phyloP scores from a whole-genome alignment of 2,329 filamentous ascomycete species.

The Dothiorella sarmentorum region DNA sequence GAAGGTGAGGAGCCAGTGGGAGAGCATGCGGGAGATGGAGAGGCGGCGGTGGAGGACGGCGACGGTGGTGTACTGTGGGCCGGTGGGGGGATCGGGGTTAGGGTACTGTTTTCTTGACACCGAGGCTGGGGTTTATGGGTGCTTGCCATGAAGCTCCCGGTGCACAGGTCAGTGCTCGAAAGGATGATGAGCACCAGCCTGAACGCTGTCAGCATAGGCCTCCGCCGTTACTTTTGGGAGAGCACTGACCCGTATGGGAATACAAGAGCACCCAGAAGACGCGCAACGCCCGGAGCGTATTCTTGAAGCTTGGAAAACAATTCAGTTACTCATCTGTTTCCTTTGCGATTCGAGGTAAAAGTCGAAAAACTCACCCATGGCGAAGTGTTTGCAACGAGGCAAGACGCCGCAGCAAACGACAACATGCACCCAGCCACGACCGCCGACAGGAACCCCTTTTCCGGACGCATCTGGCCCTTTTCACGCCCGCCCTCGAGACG shows the following conservation, averaged over 20 bases:
- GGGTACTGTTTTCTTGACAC: not conserved
- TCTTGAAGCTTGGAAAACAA: constrained; percentile 5
- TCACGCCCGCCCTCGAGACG: constrained; percentile 48
- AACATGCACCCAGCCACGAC: constrained; percentile 53
- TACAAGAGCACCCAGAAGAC: constrained; percentile 11
- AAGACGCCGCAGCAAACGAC: constrained; percentile 39
- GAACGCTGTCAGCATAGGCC: not conserved
- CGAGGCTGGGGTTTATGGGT: not conserved
- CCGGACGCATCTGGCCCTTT: constrained; percentile 53
- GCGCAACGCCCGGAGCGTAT: constrained; percentile 12
- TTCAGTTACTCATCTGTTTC: not conserved
- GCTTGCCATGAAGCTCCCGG: constrained; percentile 16
- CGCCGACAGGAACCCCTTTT: constrained; percentile 52
- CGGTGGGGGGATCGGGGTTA: not conserved
- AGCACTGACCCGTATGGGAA: constrained; percentile 16
- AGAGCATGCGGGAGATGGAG: constrained; percentile 34
- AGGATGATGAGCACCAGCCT: constrained; percentile 23
- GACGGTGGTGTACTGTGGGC: constrained; percentile 20
- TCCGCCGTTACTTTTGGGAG: not conserved
- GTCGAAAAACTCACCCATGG: constrained; percentile 13
- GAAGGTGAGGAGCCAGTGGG: constrained; percentile 48
- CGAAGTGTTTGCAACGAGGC: constrained; percentile 15
- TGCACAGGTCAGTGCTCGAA: constrained; percentile 16
- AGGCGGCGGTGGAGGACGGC: constrained; percentile 27
- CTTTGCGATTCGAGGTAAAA: not conserved